Percentiles rank a stretch among this genome's conserved stretches.
Conservation (phyloP, 1,139 yeast genomes). For the Geotrichum europaeum region DNA sequence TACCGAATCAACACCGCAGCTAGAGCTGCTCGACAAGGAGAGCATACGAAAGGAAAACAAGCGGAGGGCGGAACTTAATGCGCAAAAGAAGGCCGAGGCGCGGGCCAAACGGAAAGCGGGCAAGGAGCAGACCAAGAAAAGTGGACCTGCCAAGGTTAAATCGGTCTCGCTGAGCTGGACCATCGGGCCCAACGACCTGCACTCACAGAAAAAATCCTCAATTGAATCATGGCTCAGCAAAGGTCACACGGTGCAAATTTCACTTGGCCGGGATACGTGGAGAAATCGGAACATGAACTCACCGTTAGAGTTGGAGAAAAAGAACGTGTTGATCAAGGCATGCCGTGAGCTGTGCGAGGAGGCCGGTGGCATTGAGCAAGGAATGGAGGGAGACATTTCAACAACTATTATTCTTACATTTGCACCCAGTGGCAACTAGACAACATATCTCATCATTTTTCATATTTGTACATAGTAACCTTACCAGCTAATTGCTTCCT, state of each 20-base stretch:
- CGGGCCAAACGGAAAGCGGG: constrained; percentile 12
- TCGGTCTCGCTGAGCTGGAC: constrained; percentile 33
- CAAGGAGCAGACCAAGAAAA: constrained; percentile 21
- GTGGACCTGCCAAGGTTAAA: constrained; percentile 28
- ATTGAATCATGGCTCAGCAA: constrained; percentile 30
- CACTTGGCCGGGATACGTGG: constrained; percentile 27
- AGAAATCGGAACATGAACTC: constrained; percentile 15
- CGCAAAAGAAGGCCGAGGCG: constrained; percentile 11
- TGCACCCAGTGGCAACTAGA: constrained; percentile 17
- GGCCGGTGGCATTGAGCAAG: constrained; percentile 26
- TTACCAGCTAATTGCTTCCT: constrained; percentile 25
- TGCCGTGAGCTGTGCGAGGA: constrained; percentile 27
- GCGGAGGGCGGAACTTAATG: not conserved
- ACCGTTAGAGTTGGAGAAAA: constrained; percentile 30
- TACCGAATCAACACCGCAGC: not conserved
- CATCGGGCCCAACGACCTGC: constrained; percentile 32
- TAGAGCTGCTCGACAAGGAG: constrained; percentile 1
- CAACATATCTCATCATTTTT: constrained; percentile 11
- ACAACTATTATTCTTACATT: constrained; percentile 18
- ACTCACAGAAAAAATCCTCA: constrained; percentile 35
- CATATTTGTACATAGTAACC: constrained; percentile 22
- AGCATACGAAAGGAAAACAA: constrained; percentile 16
- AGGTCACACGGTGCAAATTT: constrained; percentile 30
- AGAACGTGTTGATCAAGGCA: constrained; percentile 28
- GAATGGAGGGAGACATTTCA: constrained; percentile 26